These are phyloP conservation scores for Phyllachora maydis DNA, from an alignment of 2,329 filamentous ascomycete genomes.

Conservation along the genomic window DNA sequence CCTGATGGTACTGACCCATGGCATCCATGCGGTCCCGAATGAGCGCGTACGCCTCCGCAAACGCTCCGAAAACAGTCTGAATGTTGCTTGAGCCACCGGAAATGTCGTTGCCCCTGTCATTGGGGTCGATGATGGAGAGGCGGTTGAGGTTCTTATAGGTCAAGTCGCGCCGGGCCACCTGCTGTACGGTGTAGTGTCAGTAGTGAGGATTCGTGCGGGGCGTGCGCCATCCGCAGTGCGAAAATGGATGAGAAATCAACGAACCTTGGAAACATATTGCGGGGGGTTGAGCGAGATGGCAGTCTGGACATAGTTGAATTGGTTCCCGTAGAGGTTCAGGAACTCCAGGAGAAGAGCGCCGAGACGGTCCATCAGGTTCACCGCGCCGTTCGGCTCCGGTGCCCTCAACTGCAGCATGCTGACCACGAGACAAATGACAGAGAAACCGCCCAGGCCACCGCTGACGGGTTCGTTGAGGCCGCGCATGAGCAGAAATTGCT, in stretches of 20 bases:
- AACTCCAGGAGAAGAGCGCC: conserved; percentile 75
- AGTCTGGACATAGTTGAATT: conserved; percentile 47
- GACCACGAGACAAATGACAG: conserved; percentile 81
- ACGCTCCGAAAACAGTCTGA: conserved; percentile 42
- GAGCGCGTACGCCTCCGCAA: conserved; percentile 38
- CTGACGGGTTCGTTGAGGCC: conserved; percentile 80
- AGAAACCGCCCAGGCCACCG: conserved; percentile 84
- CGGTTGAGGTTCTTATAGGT: conserved; percentile 41
- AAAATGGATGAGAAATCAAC: conserved; percentile 7
- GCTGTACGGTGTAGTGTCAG: too few relatives aligned
- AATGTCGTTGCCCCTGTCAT: conserved; percentile 70
- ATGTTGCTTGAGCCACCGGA: conserved; percentile 67
- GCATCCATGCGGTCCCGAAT: conserved; percentile 37
- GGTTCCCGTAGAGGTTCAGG: conserved; percentile 71
- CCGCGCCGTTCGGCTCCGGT: conserved; percentile 37
- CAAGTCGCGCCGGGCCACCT: too few relatives aligned
- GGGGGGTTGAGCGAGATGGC: conserved; percentile 64
- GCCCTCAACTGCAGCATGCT: conserved; percentile 72
- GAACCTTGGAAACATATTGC: conserved; percentile 56
- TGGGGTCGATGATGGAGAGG: conserved; percentile 81
- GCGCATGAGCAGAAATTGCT: conserved; percentile 81
- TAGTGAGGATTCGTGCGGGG: too few relatives aligned
- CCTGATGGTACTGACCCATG: too few relatives aligned
- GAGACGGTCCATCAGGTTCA: conserved; percentile 44
- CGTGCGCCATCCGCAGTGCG: too few relatives aligned